Evolutionary conservation across 805 yeast genomes (phyloP), one percentile per base, ranked within the genome.

Genomic region (Blastobotrys terrestris): DNA sequence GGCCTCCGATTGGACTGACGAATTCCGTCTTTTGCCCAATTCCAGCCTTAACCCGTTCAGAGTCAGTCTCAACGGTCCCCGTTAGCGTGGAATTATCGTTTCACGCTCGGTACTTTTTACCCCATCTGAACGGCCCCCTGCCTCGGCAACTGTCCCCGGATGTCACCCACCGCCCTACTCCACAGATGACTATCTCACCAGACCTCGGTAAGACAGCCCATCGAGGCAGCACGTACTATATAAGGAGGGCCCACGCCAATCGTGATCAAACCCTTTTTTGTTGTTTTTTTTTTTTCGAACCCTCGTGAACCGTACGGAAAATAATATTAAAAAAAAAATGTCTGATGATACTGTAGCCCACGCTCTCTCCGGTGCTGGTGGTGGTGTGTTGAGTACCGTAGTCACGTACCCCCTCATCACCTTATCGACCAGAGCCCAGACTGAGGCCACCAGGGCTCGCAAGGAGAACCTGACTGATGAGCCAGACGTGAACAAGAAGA

Each of bases 351-450:
- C 47, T 14, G 71, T 87, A 39, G 89, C 94, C 13, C 97, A 91
- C 65, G 97, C 97, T n/a, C 68, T 91, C 8, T 86, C 96, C 3
- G 98, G 97, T 8, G 96, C 96, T 39, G 84, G 91, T 4, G 96
- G 96, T 22, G 97, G 97, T 13, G 90, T 92, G 19, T 76, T 88
- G 26, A 80, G 96, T 2, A 85, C 89, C 84, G 78, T 84, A 0
- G 82, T 89, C 41, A 91, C 97, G 0, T 91, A 91, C 65, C 98
- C 98, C 1, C 73, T 91, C 60, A 89, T 88, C 55, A 86, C 95
- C 0, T 71, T 90, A 53, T 85, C 95, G 1, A 90, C 97, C 0
- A 78, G 87, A 50, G 95, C 96, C 2, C 98, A 91, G 66, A 85
- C 92, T n/a, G 77, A 74, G 57, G 67, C 63, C 64, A 53, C 55